phyloP scores from a whole-genome alignment of 2,329 filamentous ascomycete genomes.

The Botrytis porri region DNA sequence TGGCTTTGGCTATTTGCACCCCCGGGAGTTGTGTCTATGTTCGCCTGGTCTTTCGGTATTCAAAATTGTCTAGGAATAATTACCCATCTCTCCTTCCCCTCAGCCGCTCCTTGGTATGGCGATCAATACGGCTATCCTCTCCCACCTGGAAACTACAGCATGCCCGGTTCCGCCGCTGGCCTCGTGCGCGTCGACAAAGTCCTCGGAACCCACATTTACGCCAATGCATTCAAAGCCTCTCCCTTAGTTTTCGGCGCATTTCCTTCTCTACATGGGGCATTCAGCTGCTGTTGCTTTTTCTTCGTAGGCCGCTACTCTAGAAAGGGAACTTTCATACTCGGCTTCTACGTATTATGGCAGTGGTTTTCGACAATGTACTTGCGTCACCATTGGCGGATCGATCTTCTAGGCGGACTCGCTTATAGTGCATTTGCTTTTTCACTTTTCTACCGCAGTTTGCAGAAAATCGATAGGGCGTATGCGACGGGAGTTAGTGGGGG shows the following conservation, averaged over 20 bases:
- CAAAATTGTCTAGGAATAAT: slow-evolving; percentile 85
- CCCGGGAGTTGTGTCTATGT: slow-evolving; percentile 78
- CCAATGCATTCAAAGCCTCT: slow-evolving; percentile 82
- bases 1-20: slow-evolving; percentile 86
- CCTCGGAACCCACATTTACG: slow-evolving; percentile 86
- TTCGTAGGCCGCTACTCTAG: slow-evolving; percentile 48
- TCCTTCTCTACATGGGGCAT: slow-evolving; percentile 87
- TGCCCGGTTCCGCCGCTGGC: slow-evolving; percentile 83
- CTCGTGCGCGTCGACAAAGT: slow-evolving; percentile 83
- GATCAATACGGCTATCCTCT: slow-evolving; percentile 72
- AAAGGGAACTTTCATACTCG: slow-evolving; percentile 68
- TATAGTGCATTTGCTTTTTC: slow-evolving; percentile 73
- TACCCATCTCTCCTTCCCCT: slow-evolving; percentile 85
- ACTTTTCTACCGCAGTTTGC: slow-evolving; percentile 33
- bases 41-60: slow-evolving; percentile 83
- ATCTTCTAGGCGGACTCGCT: slow-evolving; percentile 80
- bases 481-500: slow-evolving; percentile 30
- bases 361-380: slow-evolving; percentile 99
- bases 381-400: slow-evolving; percentile 91
- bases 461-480: slow-evolving; percentile 34
- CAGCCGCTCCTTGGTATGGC: slow-evolving; percentile 94
- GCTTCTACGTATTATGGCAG: slow-evolving; percentile 76
- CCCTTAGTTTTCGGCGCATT: slow-evolving; percentile 92
- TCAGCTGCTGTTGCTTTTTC: slow-evolving; percentile 89
- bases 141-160: slow-evolving; percentile 85